phyloP scores from a whole-genome alignment of 345 rosid genomes.

The Syzygium jambos region DNA sequence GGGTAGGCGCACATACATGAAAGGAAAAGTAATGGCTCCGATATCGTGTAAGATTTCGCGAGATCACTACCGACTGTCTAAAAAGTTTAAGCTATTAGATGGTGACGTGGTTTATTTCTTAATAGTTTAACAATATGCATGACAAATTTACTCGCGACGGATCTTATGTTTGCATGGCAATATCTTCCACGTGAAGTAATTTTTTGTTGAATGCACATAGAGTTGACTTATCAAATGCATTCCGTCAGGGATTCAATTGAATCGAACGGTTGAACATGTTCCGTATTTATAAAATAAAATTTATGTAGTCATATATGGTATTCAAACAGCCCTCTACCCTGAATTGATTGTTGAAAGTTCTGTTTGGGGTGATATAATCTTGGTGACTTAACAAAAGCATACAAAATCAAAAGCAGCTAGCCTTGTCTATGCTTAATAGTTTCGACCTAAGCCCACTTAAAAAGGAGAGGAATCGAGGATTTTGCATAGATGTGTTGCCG shows the following conservation, averaged over 20 bases:
- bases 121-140: neutral
- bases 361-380: neutral
- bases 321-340: neutral
- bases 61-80: accelerated
- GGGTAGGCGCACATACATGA: neutral
- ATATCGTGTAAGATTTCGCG: neutral
- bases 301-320: neutral
- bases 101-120: neutral
- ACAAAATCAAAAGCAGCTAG: neutral
- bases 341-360: neutral
- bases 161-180: accelerated
- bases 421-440: neutral
- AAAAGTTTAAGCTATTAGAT: accelerated
- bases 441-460: neutral
- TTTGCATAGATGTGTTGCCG: neutral
- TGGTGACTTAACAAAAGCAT: neutral
- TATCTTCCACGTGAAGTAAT: neutral
- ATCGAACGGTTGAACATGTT: neutral
- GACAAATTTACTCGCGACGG: neutral
- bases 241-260: neutral
- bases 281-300: neutral
- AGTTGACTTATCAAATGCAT: neutral
- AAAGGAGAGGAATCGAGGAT: neutral
- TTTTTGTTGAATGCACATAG: neutral
- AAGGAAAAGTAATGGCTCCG: accelerated